These are phyloP conservation scores for Mrakia frigida DNA, from an alignment of 768 basidiomycete species.

Conservation along the genomic window DNA sequence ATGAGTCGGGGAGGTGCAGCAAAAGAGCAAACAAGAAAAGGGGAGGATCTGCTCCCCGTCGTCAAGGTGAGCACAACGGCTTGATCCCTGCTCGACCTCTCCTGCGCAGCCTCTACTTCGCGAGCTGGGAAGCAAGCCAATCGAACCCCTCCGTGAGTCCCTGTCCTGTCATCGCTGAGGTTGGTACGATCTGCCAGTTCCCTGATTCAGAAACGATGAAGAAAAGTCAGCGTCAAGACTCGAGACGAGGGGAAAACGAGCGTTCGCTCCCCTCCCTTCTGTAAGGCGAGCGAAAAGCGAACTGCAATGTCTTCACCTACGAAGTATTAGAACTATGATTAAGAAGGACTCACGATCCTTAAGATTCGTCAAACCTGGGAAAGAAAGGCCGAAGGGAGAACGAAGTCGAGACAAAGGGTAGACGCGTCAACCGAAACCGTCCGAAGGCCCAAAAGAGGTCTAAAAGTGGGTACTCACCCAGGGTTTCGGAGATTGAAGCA, in stretches of 20 bases:
- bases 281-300: too few species aligned
- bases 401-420: not conserved
- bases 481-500: constrained; percentile 6
- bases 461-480: not conserved
- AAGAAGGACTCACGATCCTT: constrained; percentile 27
- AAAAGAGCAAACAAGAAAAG: not conserved
- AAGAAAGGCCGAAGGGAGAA: not conserved
- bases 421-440: not conserved
- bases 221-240: not conserved
- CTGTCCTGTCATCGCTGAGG: not conserved
- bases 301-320: too few species aligned
- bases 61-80: not conserved
- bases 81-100: too few species aligned
- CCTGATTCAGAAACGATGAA: not conserved
- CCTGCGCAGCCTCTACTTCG: not conserved
- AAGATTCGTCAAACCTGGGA: constrained; percentile 22
- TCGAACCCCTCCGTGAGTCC: constrained; percentile 25
- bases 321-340: too few species aligned
- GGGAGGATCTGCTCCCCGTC: not conserved
- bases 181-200: constrained; percentile 30
- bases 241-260: not conserved
- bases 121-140: constrained; percentile 15
- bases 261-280: too few species aligned
- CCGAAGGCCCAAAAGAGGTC: not conserved
- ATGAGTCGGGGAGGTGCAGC: too few species aligned